phyloP scores from a whole-genome alignment of 2,329 filamentous ascomycete genomes.

The Whalleya microplaca region DNA sequence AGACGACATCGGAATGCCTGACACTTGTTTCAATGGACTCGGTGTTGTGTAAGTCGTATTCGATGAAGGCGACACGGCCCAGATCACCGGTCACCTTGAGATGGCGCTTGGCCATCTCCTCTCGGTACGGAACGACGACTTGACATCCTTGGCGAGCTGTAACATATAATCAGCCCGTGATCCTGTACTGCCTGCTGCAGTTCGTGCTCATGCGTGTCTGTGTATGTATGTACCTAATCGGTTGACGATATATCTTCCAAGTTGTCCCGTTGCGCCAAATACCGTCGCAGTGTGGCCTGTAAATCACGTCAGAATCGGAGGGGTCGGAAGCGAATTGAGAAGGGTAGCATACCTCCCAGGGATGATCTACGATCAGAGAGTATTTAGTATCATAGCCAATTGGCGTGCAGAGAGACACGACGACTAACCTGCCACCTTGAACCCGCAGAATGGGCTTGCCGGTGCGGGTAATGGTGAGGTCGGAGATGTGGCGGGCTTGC shows the following conservation, averaged over 20 bases:
- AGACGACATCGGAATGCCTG: slow-evolving; percentile 94
- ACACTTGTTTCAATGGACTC: slow-evolving; percentile 95
- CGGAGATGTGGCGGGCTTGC: slow-evolving; percentile 65
- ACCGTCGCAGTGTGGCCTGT: slow-evolving; percentile 94
- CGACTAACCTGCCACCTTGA: slow-evolving; percentile 82
- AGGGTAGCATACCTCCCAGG: slow-evolving; percentile 70
- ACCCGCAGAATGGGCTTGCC: slow-evolving; percentile 92
- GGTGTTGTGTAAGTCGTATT: slow-evolving; percentile 94
- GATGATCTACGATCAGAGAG: slow-evolving; percentile 64
- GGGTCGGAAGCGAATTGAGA: slow-evolving; percentile 3
- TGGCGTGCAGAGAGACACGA: slow-evolving; percentile 6
- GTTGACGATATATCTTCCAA: slow-evolving; percentile 97
- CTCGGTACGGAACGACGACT: slow-evolving; percentile 89
- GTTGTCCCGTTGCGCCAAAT: slow-evolving; percentile 94
- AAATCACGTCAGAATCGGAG: slow-evolving; percentile 23
- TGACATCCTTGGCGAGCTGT: slow-evolving; percentile 90
- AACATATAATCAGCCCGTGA: slow-evolving; percentile 35
- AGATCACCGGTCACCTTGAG: slow-evolving; percentile 95
- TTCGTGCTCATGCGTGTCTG: slow-evolving; percentile 8
- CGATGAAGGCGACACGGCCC: slow-evolving; percentile 85
- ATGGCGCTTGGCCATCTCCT: slow-evolving; percentile 98
- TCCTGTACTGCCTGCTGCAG: slow-evolving; percentile 22
- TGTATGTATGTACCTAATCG: slow-evolving; percentile 84
- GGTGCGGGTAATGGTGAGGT: slow-evolving; percentile 91
- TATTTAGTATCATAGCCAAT: slow-evolving; percentile 26